Percentiles rank a stretch among this genome's conserved stretches.
These are phyloP conservation scores for Thalassiosira sp. DNA, from an alignment of 352 stramenopile species.

Conservation along the genomic window DNA sequence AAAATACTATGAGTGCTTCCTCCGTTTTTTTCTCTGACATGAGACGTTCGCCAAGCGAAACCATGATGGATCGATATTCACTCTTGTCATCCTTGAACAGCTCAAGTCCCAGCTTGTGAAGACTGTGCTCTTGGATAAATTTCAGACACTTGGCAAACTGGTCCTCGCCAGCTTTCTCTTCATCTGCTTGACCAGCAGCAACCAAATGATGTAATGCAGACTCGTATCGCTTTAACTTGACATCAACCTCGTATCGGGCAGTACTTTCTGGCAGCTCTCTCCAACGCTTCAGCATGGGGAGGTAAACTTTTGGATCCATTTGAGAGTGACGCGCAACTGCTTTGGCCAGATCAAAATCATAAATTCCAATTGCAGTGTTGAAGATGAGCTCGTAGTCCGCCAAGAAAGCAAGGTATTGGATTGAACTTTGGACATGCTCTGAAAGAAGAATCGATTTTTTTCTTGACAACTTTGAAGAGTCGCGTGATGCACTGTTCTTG, in stretches of 20 bases:
- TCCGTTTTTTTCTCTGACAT: conserved; percentile 53
- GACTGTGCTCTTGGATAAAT: conserved; percentile 73
- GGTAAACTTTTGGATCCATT: conserved; percentile 84
- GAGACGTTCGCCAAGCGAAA: conserved; percentile 66
- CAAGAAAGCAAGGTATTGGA: conserved; percentile 84
- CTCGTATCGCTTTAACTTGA: conserved; percentile 79
- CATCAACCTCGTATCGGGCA: conserved; percentile 76
- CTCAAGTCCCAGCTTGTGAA: conserved; percentile 69
- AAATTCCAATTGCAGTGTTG: conserved; percentile 82
- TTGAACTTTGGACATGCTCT: conserved; percentile 73
- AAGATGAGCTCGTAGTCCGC: conserved; percentile 83
- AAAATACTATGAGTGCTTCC: conserved; percentile 67
- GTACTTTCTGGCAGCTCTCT: conserved; percentile 59
- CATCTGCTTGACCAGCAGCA: conserved; percentile 31
- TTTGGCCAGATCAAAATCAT: conserved; percentile 82
- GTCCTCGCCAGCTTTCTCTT: conserved; percentile 34
- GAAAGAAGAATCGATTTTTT: conserved; percentile 68
- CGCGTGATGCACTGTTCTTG: conserved; percentile 48
- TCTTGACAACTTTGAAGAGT: conserved; percentile 16
- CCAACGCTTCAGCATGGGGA: conserved; percentile 77
- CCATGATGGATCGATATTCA: conserved; percentile 50
- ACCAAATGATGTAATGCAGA: conserved; percentile 71
- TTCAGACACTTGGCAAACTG: conserved; percentile 67
- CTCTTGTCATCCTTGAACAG: conserved; percentile 61
- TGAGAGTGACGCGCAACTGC: conserved; percentile 81